Evolutionary conservation across 108 stramenopile species (phyloP), one percentile per base, ranked within the genome.

Genomic region (Mediolabrus comicus): DNA sequence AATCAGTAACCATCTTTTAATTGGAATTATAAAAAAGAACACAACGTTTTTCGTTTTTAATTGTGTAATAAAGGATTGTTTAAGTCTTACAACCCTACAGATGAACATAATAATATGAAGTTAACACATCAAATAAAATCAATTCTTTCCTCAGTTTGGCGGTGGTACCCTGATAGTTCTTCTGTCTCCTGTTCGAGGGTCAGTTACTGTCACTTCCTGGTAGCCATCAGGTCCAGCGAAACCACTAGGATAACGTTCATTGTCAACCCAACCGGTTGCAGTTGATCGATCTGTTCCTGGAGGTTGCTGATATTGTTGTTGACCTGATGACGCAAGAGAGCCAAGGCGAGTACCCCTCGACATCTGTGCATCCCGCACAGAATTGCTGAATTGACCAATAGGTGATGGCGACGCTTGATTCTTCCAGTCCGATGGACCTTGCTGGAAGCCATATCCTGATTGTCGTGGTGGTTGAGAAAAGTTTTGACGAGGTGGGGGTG

Each of bases 261-360:
- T 49, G 22, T 24, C 46, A 49, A 49, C 8, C 8, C 19, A 4
- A 1, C 22, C 46, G 8, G 46, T 49, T 22, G 19, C 17, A 49
- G 46, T 19, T 49, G 46, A n/a, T 9, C 46, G 46, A 49, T 17
- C 46, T 49, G 19, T 24, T 49, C 19, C 46, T 24, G 46, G 46
- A 22, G 46, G 46, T 16, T 17, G n/a, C 6, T 49, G 46, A 6
- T 17, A 22, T 49, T 49, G 46, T 49, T 8, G 22, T 9, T 22
- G 14, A n/a, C n/a, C n/a, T n/a, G n/a, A n/a, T 24, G 46, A 49
- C 46, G 46, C 46, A 49, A 49, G 46, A 49, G 46, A 49, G 46
- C 46, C 46, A 22, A 49, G 6, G 5, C 46, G 46, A 49, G 46
- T 49, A 0, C 46, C 46, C 19, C 46, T 22, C 22, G 17, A 17